Evolutionary conservation across 768 basidiomycete genomes (phyloP).

Genomic region (Phanerodontia chrysosporium): DNA sequence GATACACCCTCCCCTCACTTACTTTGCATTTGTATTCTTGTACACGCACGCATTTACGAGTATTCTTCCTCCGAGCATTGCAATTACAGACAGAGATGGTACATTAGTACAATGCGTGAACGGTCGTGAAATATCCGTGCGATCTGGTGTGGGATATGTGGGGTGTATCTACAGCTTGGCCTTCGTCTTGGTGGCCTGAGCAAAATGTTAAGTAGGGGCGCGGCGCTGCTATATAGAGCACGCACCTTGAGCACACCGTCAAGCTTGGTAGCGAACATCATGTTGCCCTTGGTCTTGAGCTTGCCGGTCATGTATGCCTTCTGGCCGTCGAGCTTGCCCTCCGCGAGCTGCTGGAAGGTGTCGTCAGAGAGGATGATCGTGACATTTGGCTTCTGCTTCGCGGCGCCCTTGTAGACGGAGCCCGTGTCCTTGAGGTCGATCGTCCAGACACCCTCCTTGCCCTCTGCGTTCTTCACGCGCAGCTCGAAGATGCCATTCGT

Average conservation of each 20-base stretch:
- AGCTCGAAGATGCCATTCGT: constrained; percentile 88
- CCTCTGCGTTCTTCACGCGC: constrained; percentile 67
- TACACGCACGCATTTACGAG: background rate
- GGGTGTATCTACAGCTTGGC: constrained; percentile 35
- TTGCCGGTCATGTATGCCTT: constrained; percentile 96
- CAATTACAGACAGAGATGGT: background rate
- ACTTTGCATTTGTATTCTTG: constrained; percentile 3
- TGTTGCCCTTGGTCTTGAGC: constrained; percentile 87
- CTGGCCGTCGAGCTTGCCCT: constrained; percentile 84
- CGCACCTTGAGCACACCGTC: constrained; percentile 76
- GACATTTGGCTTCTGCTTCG: constrained; percentile 76
- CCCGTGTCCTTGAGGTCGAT: constrained; percentile 91
- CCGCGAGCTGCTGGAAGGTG: constrained; percentile 64
- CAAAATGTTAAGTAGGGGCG: too few relatives aligned
- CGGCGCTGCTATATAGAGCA: too few relatives aligned
- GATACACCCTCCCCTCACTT: background rate
- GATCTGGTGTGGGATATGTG: background rate
- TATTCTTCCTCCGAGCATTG: background rate
- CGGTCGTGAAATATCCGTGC: background rate
- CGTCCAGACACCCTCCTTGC: constrained; percentile 78
- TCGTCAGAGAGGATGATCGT: constrained; percentile 77
- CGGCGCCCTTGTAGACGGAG: constrained; percentile 65
- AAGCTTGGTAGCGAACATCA: constrained; percentile 93
- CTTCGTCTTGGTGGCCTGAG: constrained; percentile 34
- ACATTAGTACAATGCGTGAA: background rate